Base-by-base conservation (phyloP, 192 early-diverging fungal species). In the Gorgonomyces haynaldii region DNA sequence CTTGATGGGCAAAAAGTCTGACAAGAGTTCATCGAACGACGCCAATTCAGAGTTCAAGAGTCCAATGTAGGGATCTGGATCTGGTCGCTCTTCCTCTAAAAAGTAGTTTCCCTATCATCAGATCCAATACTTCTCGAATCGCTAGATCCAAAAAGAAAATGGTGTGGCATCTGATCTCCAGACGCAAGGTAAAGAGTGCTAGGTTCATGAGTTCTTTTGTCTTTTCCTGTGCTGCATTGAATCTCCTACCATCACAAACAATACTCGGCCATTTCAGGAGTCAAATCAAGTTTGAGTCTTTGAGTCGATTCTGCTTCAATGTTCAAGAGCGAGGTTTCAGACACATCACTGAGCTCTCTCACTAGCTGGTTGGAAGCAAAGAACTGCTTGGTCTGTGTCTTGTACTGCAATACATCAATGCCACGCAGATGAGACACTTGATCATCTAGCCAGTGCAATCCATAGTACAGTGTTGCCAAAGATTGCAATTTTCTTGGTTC, bases 121-220 rank as follows among this genome's bases (percentile, higher is more conserved):
- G 28, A 16, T 31, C 2, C 7, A 38, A 12, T 24, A 84, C 82
- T 70, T 96, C 91, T 19, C 89, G 78, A 31, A 83, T 83, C 4
- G 86, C 88, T 65, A 93, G 69, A 47, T 96, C 89, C 30, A 93
- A 60, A 46, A 83, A 91, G 50, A 84, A 86, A 55, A 90, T 76
- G 34, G 84, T 71, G 61, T 91, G 89, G 34, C 83, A 82, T 15
- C 88, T 74, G 17, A 87, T 56, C 58, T 96, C 91, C 16, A 91
- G 72, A 29, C 86, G 72, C 17, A 96, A 55, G 1, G 85, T 81
- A 56, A 86, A 84, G 22, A 96, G 50, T 35, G 79, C 88, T 17
- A 79, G 81, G 37, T 84, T 78, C 0, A 89, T 82, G 34, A 96
- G 56, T 29, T 76, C 65, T 43, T 79, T 72, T 62, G 82, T 88